Evolutionary conservation across 306 rosid genomes (phyloP).

Genomic region (Acacia crassicarpa): DNA sequence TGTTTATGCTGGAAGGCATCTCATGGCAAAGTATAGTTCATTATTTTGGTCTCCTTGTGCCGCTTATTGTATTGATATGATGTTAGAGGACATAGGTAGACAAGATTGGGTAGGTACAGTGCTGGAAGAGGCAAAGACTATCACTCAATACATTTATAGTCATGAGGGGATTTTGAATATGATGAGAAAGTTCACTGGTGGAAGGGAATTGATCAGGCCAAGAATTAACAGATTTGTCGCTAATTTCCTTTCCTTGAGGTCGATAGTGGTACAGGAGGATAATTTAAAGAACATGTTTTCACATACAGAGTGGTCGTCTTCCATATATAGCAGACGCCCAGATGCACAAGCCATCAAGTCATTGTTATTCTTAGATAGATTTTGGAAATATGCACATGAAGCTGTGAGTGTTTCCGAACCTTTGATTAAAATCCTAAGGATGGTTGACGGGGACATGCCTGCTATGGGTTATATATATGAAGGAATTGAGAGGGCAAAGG

Average conservation of each 20-base stretch:
- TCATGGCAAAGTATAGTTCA: constrained; percentile 61
- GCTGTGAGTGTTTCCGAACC: constrained; percentile 67
- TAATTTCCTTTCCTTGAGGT: constrained; percentile 67
- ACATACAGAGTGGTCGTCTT: constrained; percentile 43
- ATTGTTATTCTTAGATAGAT: constrained; percentile 51
- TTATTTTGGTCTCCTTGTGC: constrained; percentile 83
- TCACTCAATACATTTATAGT: constrained; percentile 50
- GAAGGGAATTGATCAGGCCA: constrained; percentile 60
- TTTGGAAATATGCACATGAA: constrained; percentile 71
- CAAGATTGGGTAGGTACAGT: constrained; percentile 63
- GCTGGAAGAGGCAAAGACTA: constrained; percentile 62
- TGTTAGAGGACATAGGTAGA: constrained; percentile 67
- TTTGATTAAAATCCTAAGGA: constrained; percentile 57
- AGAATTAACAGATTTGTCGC: constrained; percentile 54
- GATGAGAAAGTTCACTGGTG: constrained; percentile 64
- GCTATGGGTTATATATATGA: constrained; percentile 67
- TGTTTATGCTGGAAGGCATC: constrained; percentile 59
- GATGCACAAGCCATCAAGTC: constrained; percentile 56
- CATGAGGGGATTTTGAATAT: constrained; percentile 54
- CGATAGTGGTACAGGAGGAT: constrained; percentile 59
- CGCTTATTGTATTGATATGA: constrained; percentile 58
- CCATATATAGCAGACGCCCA: constrained; percentile 43
- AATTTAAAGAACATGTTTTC: constrained; percentile 66
- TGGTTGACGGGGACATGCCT: constrained; percentile 78
- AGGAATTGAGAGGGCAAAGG: constrained; percentile 66